Evolutionary conservation across 108 stramenopile species (phyloP).

Genomic region (Fragilaria crotonensis): DNA sequence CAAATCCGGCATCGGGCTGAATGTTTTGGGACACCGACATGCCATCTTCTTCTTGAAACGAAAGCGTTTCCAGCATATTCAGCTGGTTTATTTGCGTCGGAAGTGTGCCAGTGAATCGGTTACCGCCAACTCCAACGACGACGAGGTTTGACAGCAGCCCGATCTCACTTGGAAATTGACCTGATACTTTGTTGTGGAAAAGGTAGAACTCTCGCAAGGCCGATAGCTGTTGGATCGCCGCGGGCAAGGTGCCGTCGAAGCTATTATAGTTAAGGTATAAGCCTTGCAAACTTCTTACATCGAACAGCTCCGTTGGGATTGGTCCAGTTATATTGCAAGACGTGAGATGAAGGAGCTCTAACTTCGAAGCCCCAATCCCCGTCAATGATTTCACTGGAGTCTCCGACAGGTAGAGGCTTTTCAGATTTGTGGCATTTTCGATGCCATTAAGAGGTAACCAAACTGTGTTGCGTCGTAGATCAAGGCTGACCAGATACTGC

Average conservation of each 20-base stretch:
- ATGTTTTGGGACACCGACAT: not conserved
- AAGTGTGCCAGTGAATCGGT: conserved; percentile 31
- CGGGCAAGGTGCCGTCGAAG: conserved; percentile 27
- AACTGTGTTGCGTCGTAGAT: conserved; percentile 50
- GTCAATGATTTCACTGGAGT: conserved; percentile 23
- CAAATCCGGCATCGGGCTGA: not conserved
- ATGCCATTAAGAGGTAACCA: conserved; percentile 47
- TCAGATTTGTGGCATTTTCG: conserved; percentile 52
- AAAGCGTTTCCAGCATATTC: conserved; percentile 30
- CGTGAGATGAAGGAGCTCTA: conserved; percentile 31
- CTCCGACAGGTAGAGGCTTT: conserved; percentile 57
- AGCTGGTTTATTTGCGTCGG: conserved; percentile 27
- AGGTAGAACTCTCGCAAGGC: conserved; percentile 32
- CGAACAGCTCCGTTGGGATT: conserved; percentile 31
- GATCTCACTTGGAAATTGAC: conserved; percentile 9
- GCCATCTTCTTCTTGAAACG: conserved; percentile 15
- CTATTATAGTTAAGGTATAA: conserved; percentile 49
- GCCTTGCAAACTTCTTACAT: conserved; percentile 23
- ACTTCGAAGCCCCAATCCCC: conserved; percentile 26
- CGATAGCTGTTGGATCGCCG: conserved; percentile 33
- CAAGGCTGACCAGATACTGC: conserved; percentile 20
- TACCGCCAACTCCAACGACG: conserved; percentile 23
- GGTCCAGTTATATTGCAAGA: conserved; percentile 27
- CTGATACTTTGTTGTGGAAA: conserved; percentile 25
- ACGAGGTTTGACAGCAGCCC: conserved; percentile 4